Evolutionary conservation across 371 early-diverging fungal species (phyloP).

Genomic region (Mucor circinelloides): DNA sequence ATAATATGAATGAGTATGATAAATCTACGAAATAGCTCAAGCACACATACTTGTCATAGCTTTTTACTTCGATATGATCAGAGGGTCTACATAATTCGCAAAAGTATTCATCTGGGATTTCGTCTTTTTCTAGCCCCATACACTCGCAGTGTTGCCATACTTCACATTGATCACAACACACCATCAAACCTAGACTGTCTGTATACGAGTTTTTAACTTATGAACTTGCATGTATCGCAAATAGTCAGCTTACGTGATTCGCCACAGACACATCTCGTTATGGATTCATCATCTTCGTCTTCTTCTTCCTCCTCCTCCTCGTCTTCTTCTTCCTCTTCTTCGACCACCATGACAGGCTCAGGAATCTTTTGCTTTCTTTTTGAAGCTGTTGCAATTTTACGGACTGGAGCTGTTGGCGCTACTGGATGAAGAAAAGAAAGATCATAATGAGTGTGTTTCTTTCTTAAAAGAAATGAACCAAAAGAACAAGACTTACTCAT

Average conservation of each 20-base stretch:
- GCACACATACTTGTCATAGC: conserved; percentile 19
- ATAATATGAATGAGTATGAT: neutral
- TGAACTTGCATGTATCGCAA: neutral
- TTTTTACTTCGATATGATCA: conserved; percentile 27
- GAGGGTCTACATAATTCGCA: conserved; percentile 74
- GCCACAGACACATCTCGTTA: conserved; percentile 79
- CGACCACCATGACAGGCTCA: conserved; percentile 21
- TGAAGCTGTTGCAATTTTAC: conserved; percentile 4
- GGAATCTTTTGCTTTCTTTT: conserved; percentile 24
- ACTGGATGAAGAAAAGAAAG: neutral
- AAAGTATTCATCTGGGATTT: conserved; percentile 83
- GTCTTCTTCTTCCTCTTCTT: conserved; percentile 23
- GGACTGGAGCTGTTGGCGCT: conserved; percentile 3
- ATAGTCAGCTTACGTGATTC: conserved; percentile 55
- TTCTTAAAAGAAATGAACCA: neutral
- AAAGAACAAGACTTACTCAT: neutral
- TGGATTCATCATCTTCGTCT: conserved; percentile 62
- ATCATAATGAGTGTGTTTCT: neutral
- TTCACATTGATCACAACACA: conserved; percentile 85
- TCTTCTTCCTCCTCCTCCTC: neutral
- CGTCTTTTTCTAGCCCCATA: conserved; percentile 71
- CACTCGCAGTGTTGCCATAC: conserved; percentile 91
- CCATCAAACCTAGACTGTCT: conserved; percentile 74
- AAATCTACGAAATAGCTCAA: neutral
- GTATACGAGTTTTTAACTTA: neutral